Base-by-base conservation (phyloP, 225 moss, liverwort and hornwort genomes). In the Ulota crispa region DNA sequence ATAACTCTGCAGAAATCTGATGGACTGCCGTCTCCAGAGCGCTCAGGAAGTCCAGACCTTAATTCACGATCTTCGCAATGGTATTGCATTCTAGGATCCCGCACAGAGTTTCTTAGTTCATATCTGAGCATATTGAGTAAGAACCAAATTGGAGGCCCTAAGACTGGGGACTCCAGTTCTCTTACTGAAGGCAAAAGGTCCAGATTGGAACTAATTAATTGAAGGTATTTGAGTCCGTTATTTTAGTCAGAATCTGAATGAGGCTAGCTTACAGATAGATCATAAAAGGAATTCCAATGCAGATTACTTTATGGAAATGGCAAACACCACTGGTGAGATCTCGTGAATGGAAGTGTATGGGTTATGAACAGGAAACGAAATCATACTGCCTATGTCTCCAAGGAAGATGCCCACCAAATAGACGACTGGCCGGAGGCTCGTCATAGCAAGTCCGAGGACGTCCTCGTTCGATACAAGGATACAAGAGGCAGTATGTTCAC, bases 21-120 rank as follows among this genome's bases (percentile, higher is more conserved):
- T 66, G 82, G 86, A 78, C 81, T 90, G 74, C 84, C 82, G 20
- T 84, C 90, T 81, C 90, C 88, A 74, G 90, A 88, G 77, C 90
- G 86, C 82, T 90, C 90, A 84, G 90, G 88, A 84, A 90, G 88
- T 77, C 88, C 90, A 86, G 86, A 84, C 45, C 86, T 90, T 26
- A 73, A 84, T 45, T 64, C 82, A 78, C 82, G 86, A 76, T 86
- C 88, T 65, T 88, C 78, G 11, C 88, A 75, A 82, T 88, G 90
- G 88, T 88, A 86, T n/a, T 80, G 70, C 82, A 77, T 72, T 23
- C 68, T 47, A 69, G 70, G 37, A 81, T 59, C 79, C 64, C 62
- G 54, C 64, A 53, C 39, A 64, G 23, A 36, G 68, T 82, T 23
- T 76, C 68, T 14, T 32, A 68, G 64, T 77, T 59, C 36, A n/a